Percentiles rank a stretch among this genome's conserved stretches.
Evolutionary conservation across 2,329 filamentous ascomycete genomes (phyloP).

Genomic region (Pyrenochaeta sp.): DNA sequence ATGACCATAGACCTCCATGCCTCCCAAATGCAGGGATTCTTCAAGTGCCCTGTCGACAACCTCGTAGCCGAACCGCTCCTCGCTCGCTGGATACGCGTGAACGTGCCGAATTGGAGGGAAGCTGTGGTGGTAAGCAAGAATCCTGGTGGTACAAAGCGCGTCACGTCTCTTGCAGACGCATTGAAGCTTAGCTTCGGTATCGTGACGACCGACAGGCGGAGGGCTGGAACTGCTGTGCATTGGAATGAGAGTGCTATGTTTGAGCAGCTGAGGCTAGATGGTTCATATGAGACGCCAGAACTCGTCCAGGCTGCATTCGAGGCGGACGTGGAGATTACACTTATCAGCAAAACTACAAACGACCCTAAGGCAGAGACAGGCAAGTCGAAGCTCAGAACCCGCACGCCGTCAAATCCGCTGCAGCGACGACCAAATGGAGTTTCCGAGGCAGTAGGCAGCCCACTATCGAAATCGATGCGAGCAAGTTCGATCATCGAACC

Average conservation of each 20-base stretch:
- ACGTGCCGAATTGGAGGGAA: constrained; percentile 86
- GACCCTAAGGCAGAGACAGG: constrained; percentile 36
- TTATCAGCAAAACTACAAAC: constrained; percentile 32
- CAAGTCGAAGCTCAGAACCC: constrained; percentile 37
- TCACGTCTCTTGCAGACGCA: constrained; percentile 93
- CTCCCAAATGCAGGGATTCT: constrained; percentile 98
- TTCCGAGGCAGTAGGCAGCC: constrained; percentile 37
- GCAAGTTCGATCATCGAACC: constrained; percentile 46
- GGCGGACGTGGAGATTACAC: constrained; percentile 46
- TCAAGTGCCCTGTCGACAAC: constrained; percentile 97
- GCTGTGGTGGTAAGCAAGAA: constrained; percentile 99
- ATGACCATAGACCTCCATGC: constrained; percentile 95
- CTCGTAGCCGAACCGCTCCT: constrained; percentile 95
- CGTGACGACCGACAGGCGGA: constrained; percentile 78
- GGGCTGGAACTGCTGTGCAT: constrained; percentile 59
- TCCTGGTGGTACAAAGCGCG: constrained; percentile 93
- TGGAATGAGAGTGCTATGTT: constrained; percentile 82
- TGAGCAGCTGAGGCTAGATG: constrained; percentile 54
- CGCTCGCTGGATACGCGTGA: constrained; percentile 91
- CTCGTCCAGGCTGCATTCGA: constrained; percentile 42
- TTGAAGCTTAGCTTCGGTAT: constrained; percentile 98
- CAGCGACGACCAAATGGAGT: constrained; percentile 41
- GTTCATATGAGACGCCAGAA: constrained; percentile 50
- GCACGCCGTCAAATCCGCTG: constrained; percentile 38
- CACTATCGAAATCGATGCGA: constrained; percentile 47